phyloP scores from a whole-genome alignment of 2,329 filamentous ascomycete genomes.

The Verticillium tricorpus region DNA sequence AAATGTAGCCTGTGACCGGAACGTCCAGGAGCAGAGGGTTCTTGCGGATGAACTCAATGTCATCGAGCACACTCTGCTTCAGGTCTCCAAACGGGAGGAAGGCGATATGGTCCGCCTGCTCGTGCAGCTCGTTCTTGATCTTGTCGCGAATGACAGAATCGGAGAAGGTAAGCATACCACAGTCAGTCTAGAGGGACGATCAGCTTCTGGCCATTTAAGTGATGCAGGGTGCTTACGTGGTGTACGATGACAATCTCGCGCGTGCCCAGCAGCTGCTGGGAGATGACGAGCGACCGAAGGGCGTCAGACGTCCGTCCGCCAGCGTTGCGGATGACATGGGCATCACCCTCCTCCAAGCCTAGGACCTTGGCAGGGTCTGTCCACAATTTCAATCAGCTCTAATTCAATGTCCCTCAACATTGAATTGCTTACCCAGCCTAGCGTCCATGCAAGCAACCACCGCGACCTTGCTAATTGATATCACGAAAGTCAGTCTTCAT shows the following conservation, averaged over 20 bases:
- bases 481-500: background rate
- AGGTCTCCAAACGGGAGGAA: constrained; percentile 64
- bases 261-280: constrained; percentile 62
- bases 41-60: constrained; percentile 58
- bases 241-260: constrained; percentile 60
- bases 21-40: constrained; percentile 57
- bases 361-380: constrained; percentile 54
- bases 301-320: constrained; percentile 54
- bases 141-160: constrained; percentile 51
- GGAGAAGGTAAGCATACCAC: constrained; percentile 63
- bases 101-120: constrained; percentile 45
- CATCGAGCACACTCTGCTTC: constrained; percentile 58
- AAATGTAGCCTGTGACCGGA: constrained; percentile 67
- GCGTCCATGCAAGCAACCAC: constrained; percentile 67
- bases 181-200: constrained; percentile 26
- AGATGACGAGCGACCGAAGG: constrained; percentile 61
- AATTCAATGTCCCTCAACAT: background rate
- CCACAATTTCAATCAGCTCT: background rate
- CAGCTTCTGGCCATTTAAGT: background rate
- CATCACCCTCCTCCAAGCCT: constrained; percentile 59
- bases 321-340: constrained; percentile 62
- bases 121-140: constrained; percentile 56
- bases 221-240: constrained; percentile 24
- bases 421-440: constrained; percentile 30
- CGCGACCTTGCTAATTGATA: background rate